Evolutionary conservation across 352 stramenopile species (phyloP).

Genomic region (Globisporangium cystogenes): DNA sequence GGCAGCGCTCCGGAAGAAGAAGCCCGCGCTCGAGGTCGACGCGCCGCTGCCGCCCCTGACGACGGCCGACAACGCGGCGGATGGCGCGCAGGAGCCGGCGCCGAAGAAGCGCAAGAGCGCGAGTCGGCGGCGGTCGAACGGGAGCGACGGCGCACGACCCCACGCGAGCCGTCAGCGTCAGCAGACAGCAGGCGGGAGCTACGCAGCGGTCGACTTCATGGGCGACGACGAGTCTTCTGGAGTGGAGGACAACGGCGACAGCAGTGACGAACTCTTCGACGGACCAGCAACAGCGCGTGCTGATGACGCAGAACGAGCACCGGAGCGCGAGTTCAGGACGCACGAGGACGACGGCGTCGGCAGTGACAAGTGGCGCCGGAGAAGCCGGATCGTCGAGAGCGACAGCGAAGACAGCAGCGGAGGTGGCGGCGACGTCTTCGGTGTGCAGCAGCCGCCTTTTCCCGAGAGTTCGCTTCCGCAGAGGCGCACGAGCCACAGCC

Average conservation of each 20-base stretch:
- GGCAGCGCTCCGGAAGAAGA: conserved; percentile 25
- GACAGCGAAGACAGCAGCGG: conserved; percentile 14
- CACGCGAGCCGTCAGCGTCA: neutral
- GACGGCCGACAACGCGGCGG: neutral
- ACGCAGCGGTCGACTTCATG: neutral
- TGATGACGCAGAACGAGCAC: neutral
- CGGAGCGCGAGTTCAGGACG: neutral
- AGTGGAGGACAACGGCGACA: neutral
- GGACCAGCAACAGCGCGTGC: no score
- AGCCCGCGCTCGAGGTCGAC: neutral
- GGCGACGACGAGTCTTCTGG: neutral
- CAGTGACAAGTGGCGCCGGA: neutral
- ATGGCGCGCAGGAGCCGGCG: neutral
- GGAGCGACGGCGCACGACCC: neutral
- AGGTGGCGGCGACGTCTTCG: neutral
- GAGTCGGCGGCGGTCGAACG: conserved; percentile 1
- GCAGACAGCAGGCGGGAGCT: neutral
- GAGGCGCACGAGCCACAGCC: neutral
- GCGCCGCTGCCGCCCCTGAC: neutral
- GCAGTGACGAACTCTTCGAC: neutral
- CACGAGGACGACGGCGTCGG: neutral
- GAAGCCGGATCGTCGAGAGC: conserved; percentile 17
- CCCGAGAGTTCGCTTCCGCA: neutral
- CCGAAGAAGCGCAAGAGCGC: conserved; percentile 2
- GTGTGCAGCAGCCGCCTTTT: neutral